A percentile compares a stretch with the other conserved stretches of the same genome.
Evolutionary conservation across 176 grass and related monocot species (phyloP).

Genomic region (Eleusine coracana): DNA sequence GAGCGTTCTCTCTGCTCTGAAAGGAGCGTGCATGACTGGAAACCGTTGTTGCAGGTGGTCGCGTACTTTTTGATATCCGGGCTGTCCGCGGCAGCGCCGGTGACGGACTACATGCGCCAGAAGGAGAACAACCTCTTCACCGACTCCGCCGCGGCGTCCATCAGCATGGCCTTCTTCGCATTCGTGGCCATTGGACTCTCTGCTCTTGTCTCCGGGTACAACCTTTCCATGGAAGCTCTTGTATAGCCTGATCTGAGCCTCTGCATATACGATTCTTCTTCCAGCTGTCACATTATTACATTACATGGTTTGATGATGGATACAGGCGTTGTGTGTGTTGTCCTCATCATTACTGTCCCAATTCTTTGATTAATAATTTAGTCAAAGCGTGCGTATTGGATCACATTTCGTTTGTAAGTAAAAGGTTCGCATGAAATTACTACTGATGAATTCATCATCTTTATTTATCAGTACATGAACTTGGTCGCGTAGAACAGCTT

Average conservation of each 20-base stretch:
- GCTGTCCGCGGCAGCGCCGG: slow-evolving; percentile 61
- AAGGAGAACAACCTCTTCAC: slow-evolving; percentile 57
- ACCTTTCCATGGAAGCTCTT: slow-evolving; percentile 50
- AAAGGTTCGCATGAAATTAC: background rate
- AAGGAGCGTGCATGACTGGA: background rate
- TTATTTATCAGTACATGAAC: background rate
- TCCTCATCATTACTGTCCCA: background rate
- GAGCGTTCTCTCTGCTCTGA: background rate
- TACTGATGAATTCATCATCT: background rate
- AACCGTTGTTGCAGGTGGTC: slow-evolving; percentile 41
- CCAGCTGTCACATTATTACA: background rate
- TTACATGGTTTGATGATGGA: no score
- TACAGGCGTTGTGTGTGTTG: no score
- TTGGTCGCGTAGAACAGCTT: no score
- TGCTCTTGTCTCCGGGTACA: slow-evolving; percentile 70
- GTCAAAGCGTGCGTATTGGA: background rate
- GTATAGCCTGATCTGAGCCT: slow-evolving; percentile 31
- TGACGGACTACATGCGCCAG: slow-evolving; percentile 72
- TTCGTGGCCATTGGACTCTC: slow-evolving; percentile 62
- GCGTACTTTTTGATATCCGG: slow-evolving; percentile 54
- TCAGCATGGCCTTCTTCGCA: slow-evolving; percentile 72
- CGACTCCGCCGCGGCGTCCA: slow-evolving; percentile 58
- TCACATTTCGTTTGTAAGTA: background rate
- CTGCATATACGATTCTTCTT: background rate
- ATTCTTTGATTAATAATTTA: background rate